phyloP scores from a whole-genome alignment of 768 basidiomycete species.

The Daedaleopsis sinensis region DNA sequence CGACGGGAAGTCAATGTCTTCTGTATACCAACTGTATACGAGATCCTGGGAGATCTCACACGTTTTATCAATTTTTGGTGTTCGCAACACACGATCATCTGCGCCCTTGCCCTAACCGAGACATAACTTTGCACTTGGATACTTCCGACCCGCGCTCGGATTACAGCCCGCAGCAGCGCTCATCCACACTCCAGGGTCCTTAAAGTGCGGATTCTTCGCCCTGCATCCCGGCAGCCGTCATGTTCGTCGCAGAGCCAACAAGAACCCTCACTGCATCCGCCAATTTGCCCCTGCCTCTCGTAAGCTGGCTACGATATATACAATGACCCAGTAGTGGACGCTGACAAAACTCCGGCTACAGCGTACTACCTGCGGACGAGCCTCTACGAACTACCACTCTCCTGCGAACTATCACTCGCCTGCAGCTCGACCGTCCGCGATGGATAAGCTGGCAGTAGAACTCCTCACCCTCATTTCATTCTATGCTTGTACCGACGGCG shows the following conservation, averaged over 20 bases:
- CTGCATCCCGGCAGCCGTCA: background rate
- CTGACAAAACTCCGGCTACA: background rate
- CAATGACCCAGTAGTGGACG: background rate
- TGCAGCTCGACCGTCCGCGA: background rate
- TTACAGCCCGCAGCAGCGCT: background rate
- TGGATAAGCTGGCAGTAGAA: slow-evolving; percentile 20
- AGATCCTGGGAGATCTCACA: background rate
- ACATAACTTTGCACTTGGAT: background rate
- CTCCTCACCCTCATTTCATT: slow-evolving; percentile 17
- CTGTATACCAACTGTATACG: background rate
- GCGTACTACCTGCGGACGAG: too few relatives aligned
- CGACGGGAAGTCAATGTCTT: too few relatives aligned
- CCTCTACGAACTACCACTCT: too few relatives aligned
- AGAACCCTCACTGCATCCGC: background rate
- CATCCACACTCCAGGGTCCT: background rate
- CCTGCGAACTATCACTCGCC: background rate
- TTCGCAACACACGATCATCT: background rate
- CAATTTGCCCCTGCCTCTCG: background rate
- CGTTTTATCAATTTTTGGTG: background rate
- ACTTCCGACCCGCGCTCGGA: background rate
- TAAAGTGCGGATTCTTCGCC: background rate
- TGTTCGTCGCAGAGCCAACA: background rate
- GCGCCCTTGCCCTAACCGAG: background rate
- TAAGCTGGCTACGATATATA: background rate
- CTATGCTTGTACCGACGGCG: slow-evolving; percentile 20